Evolutionary conservation across 306 rosid species (phyloP).

Genomic region (Vicia villosa): DNA sequence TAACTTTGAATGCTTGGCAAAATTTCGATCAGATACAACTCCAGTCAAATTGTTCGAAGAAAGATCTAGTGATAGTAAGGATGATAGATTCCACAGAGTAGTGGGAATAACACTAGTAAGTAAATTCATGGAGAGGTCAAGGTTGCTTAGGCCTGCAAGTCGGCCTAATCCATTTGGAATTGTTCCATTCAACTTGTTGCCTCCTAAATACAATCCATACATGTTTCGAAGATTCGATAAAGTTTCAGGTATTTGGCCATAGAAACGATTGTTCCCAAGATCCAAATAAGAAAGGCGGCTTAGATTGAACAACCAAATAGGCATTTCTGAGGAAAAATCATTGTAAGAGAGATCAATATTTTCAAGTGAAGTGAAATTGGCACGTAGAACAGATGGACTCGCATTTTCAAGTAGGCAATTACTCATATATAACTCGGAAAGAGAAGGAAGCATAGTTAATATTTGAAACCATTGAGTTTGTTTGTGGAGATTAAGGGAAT

Average conservation of each 20-base stretch:
- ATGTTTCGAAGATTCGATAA: neutral
- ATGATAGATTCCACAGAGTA: neutral
- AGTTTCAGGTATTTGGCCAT: neutral
- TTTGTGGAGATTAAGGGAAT: neutral
- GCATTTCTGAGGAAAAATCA: neutral
- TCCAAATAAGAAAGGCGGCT: neutral
- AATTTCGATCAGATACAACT: neutral
- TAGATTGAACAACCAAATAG: neutral
- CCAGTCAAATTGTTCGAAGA: neutral
- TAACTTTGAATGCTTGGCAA: neutral
- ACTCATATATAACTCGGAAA: neutral
- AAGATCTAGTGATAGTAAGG: rapidly evolving
- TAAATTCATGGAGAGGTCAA: neutral
- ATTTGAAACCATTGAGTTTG: neutral
- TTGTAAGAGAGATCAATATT: neutral
- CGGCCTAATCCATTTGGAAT: neutral
- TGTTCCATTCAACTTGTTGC: neutral
- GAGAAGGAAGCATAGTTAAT: neutral
- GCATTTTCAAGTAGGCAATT: neutral
- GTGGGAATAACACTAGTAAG: neutral
- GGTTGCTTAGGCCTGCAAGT: neutral
- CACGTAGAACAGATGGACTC: neutral
- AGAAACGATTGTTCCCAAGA: neutral
- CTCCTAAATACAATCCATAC: rapidly evolving
- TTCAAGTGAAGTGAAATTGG: conserved; percentile 16